Conservation (phyloP, 306 rosid species). For the Elaeagnus macrophylla region DNA sequence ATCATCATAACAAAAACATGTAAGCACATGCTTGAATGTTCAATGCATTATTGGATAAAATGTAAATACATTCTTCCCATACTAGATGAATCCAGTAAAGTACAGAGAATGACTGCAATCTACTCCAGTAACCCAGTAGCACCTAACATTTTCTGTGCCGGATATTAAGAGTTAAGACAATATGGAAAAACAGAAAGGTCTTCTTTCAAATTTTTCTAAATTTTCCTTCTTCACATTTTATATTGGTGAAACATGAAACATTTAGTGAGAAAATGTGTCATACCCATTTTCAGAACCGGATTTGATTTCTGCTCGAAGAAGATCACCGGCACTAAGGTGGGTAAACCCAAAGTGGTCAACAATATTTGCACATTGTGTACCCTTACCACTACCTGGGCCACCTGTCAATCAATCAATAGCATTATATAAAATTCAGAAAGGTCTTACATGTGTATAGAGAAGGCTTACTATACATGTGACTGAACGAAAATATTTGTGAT, state of each 20-base stretch:
- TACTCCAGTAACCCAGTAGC: too few relatives aligned
- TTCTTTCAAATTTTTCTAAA: too few relatives aligned
- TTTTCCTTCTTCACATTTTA: too few relatives aligned
- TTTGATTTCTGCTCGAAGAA: conserved; percentile 85
- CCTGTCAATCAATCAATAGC: conserved; percentile 38
- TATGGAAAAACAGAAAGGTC: too few relatives aligned
- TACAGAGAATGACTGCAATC: too few relatives aligned
- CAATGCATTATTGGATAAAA: too few relatives aligned
- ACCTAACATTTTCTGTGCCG: too few relatives aligned
- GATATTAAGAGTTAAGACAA: too few relatives aligned
- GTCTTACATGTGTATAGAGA: neutral
- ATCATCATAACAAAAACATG: neutral
- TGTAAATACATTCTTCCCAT: too few relatives aligned
- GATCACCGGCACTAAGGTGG: conserved; percentile 99
- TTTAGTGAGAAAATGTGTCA: neutral
- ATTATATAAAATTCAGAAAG: conserved; percentile 20
- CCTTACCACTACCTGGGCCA: conserved; percentile 99
- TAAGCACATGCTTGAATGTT: too few relatives aligned
- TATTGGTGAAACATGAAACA: neutral
- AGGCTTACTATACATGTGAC: neutral
- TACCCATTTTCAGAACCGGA: conserved; percentile 99
- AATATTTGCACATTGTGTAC: conserved; percentile 86
- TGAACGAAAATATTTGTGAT: neutral
- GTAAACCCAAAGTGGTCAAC: conserved; percentile 64
- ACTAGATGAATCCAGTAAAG: too few relatives aligned